Percentiles rank a stretch among this genome's conserved stretches.
These are phyloP conservation scores for Aspergillus transmontanensis DNA, from an alignment of 2,329 filamentous ascomycete species.

Conservation along the genomic window DNA sequence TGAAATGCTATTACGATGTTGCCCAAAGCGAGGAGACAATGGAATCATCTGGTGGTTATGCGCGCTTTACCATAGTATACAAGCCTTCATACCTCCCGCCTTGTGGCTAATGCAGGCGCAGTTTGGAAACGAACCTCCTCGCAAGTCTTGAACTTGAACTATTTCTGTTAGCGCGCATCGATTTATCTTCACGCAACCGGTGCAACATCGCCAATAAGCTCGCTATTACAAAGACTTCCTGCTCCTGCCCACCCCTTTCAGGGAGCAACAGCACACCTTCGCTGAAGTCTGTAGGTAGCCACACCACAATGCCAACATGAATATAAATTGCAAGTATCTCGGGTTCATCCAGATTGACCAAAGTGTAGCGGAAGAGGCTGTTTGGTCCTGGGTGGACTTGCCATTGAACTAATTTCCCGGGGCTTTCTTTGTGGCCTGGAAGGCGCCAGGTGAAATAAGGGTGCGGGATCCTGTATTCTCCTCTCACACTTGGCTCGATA, in stretches of 20 bases:
- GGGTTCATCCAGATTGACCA: background rate
- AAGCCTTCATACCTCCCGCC: background rate
- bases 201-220: slow-evolving; percentile 10
- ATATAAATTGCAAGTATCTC: slow-evolving; percentile 11
- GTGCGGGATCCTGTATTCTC: slow-evolving; percentile 10
- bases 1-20: background rate
- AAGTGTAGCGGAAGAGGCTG: slow-evolving; percentile 10
- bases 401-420: slow-evolving; percentile 6
- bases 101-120: background rate
- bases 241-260: background rate
- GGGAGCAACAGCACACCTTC: slow-evolving; percentile 10
- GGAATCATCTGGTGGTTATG: background rate
- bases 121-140: slow-evolving; percentile 5
- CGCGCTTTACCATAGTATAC: background rate
- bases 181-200: slow-evolving; percentile 2
- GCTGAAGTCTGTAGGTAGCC: slow-evolving; percentile 10
- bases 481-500: slow-evolving; percentile 8
- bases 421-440: background rate
- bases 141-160: background rate
- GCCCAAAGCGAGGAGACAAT: background rate
- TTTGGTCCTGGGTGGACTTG: slow-evolving; percentile 12
- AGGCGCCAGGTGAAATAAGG: slow-evolving; percentile 13
- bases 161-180: background rate
- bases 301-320: slow-evolving; percentile 10
- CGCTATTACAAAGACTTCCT: slow-evolving; percentile 6